Evolutionary conservation across 257 asterid species (phyloP), one percentile per base, ranked within the genome.

Genomic region (Craterostigma plantagineum): DNA sequence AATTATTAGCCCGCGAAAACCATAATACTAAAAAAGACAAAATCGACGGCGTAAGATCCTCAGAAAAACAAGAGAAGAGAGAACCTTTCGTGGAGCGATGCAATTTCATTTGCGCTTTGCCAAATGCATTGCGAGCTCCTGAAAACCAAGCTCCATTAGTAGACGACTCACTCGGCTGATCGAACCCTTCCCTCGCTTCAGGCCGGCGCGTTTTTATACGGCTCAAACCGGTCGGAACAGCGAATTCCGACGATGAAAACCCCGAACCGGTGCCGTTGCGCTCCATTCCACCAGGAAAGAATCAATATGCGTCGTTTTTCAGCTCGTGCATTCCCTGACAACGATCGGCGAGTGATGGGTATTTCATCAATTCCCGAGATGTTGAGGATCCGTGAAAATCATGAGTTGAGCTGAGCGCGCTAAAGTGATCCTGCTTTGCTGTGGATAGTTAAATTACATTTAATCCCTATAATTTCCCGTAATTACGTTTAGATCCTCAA

Each of bases 221-320:
- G 75, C 82, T 87, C 80, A 87, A 71, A 5, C 97, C 85, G 56
- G 63, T 65, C 63, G 95, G 97, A 63, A 87, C 73, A 40, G 73
- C 90, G 38, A 52, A 55, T 42, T 71, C 93, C 52, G 68, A 11
- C 45, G 66, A 47, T 33, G 35, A 46, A 7, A 53, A 59, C 9
- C 64, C 48, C 30, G 60, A 61, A 53, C 54, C 73, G 57, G 52
- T 72, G 69, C 55, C 63, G 13, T 38, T 42, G 10, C 16, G 3
- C 13, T 16, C 45, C 45, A 40, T 7, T 16, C 3, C 45, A 40
- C 13, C 45, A n/a, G 12, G 14, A 36, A 36, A 10, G 4, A 36
- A 12, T 8, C 40, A 36, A n/a, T 36, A 10, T 12, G n/a, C n/a
- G n/a, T n/a, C 40, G 11, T 12, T 12, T 12, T 36, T 36, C 40